Evolutionary conservation across 169 alveolate genomes (phyloP).

Genomic region (Ichthyophthirius multifiliis): DNA sequence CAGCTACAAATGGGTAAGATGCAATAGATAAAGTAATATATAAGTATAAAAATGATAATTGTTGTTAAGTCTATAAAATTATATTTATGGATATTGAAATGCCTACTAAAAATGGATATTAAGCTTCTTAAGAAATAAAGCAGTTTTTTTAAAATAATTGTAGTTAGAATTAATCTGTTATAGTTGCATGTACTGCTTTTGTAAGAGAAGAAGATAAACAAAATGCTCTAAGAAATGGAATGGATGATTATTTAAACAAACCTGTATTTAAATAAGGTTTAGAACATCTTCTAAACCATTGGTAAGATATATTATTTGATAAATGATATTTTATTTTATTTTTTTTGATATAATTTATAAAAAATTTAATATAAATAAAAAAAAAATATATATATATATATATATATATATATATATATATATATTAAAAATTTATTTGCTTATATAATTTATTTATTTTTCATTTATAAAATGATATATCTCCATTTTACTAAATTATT

Average conservation of each 20-base stretch:
- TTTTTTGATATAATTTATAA: no score
- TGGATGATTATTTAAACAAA: not conserved
- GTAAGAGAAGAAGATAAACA: not conserved
- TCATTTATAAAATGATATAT: no score
- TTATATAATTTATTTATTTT: no score
- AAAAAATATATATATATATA: no score
- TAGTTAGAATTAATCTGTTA: not conserved
- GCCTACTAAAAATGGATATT: conserved; percentile 52
- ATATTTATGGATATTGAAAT: conserved; percentile 59
- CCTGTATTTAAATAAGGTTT: not conserved
- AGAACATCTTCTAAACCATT: not conserved
- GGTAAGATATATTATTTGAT: conserved; percentile 5
- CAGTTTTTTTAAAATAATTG: not conserved
- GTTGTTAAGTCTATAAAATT: conserved; percentile 35
- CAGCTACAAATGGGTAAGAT: conserved; percentile 14
- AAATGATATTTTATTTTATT: no score
- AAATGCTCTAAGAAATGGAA: not conserved
- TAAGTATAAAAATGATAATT: not conserved
- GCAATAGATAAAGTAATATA: conserved; percentile 4
- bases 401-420: no score
- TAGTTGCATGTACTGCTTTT: not conserved
- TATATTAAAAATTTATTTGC: no score
- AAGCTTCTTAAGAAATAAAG: conserved; percentile 28
- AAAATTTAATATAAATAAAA: no score
- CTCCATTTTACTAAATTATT: no score